phyloP scores from a whole-genome alignment of 2,329 filamentous ascomycete genomes.

The Paramyrothecium roridum region DNA sequence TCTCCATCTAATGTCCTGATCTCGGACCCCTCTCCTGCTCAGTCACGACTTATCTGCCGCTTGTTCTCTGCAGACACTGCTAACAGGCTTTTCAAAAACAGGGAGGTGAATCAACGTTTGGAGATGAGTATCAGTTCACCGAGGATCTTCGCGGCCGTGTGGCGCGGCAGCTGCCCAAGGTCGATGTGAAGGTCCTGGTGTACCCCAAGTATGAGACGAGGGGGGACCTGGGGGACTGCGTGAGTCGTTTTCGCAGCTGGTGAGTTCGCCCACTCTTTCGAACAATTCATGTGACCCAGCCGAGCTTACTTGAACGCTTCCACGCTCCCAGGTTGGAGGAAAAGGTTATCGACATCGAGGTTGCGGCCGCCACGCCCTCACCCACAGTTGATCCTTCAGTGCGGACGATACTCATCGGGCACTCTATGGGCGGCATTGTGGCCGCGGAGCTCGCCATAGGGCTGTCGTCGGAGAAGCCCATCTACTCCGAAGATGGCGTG shows the following conservation, averaged over 20 bases:
- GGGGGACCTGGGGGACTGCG: constrained; percentile 69
- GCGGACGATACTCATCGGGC: constrained; percentile 76
- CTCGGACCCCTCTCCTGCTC: not conserved
- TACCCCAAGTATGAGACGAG: constrained; percentile 83
- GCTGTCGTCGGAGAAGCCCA: constrained; percentile 56
- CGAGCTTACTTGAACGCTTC: not conserved
- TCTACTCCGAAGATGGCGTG: constrained; percentile 43
- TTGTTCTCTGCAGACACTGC: no score
- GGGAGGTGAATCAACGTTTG: constrained; percentile 78
- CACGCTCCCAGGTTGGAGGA: constrained; percentile 74
- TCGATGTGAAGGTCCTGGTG: constrained; percentile 65
- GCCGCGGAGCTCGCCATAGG: constrained; percentile 83
- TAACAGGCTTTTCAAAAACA: no score
- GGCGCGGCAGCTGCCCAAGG: constrained; percentile 62
- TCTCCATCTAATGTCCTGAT: not conserved
- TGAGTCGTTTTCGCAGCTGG: constrained; percentile 74
- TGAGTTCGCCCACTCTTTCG: constrained; percentile 26
- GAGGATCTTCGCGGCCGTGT: constrained; percentile 65
- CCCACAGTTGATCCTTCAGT: constrained; percentile 86
- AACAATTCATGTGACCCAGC: no score
- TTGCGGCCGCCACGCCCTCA: constrained; percentile 72
- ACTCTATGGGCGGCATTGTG: constrained; percentile 92
- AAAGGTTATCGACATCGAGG: constrained; percentile 92
- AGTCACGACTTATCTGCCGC: constrained; percentile 3
- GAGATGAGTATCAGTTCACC: constrained; percentile 63